Percentiles rank a stretch among this genome's conserved stretches.
Conservation (phyloP, 164 flowering plant genomes). For the Houttuynia cordata region DNA sequence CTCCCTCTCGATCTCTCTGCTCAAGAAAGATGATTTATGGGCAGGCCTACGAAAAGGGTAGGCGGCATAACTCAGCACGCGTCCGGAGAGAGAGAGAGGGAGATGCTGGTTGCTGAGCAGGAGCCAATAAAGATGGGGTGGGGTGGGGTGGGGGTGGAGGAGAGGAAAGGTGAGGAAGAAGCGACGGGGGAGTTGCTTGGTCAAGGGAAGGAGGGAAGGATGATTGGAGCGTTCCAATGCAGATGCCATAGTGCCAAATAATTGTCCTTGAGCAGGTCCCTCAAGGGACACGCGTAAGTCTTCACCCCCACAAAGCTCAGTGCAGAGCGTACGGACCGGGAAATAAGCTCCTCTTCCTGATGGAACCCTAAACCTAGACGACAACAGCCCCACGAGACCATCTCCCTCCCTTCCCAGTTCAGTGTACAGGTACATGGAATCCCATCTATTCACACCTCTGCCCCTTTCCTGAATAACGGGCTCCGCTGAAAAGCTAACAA, state of each 20-base stretch:
- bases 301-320: neutral
- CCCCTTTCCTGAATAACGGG: neutral
- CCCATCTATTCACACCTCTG: neutral
- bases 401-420: neutral
- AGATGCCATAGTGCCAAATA: slow-evolving; percentile 2
- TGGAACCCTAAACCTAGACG: slow-evolving; percentile 5
- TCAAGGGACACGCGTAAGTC: neutral
- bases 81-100: neutral
- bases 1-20: too few species aligned
- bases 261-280: slow-evolving; percentile 1
- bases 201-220: neutral
- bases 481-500: slow-evolving; percentile 3
- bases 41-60: too few species aligned
- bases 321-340: neutral
- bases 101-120: neutral
- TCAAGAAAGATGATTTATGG: neutral
- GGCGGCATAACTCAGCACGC: slow-evolving; percentile 4
- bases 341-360: neutral
- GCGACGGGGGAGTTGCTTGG: slow-evolving; percentile 4
- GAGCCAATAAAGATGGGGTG: neutral
- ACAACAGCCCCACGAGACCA: neutral
- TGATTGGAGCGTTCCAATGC: neutral
- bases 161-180: neutral
- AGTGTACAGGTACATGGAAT: slow-evolving; percentile 1
- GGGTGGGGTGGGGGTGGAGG: neutral